A percentile compares a stretch with the other conserved stretches of the same genome.
phyloP scores from a whole-genome alignment of 1,139 yeast species.

The Hansenula lynferdii region DNA sequence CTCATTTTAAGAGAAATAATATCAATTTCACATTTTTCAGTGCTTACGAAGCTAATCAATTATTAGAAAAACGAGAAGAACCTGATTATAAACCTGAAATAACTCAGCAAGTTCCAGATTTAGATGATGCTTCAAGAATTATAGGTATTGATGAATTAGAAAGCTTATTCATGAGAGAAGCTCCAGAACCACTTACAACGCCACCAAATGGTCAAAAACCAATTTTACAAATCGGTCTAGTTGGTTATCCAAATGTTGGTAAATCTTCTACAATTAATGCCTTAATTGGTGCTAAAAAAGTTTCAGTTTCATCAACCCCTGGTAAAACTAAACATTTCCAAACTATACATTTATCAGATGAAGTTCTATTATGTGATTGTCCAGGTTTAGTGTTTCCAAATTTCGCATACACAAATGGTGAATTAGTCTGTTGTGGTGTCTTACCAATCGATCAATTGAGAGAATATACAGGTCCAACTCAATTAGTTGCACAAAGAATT shows the following conservation, averaged over 20 bases:
- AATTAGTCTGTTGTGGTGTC: constrained; percentile 96
- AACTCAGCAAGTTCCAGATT: constrained; percentile 24
- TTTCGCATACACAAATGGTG: constrained; percentile 95
- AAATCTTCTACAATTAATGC: constrained; percentile 96
- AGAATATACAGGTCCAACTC: constrained; percentile 89
- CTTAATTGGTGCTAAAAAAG: constrained; percentile 91
- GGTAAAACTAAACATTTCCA: constrained; percentile 99
- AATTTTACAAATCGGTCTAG: constrained; percentile 84
- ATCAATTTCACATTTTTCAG: constrained; percentile 90
- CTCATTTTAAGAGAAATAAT: constrained; percentile 60
- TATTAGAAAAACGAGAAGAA: constrained; percentile 48
- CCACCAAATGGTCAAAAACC: constrained; percentile 56
- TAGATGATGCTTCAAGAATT: constrained; percentile 54
- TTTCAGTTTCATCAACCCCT: constrained; percentile 96
- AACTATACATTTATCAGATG: constrained; percentile 80
- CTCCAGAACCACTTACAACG: constrained; percentile 61
- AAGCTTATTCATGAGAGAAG: constrained; percentile 67
- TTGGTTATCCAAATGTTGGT: constrained; percentile 95
- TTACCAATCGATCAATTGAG: constrained; percentile 95
- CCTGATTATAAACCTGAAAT: constrained; percentile 15
- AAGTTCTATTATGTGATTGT: constrained; percentile 92
- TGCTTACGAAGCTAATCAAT: constrained; percentile 77
- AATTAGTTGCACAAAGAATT: constrained; percentile 79
- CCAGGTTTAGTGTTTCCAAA: constrained; percentile 99
- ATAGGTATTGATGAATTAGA: constrained; percentile 83